These are phyloP conservation scores for Sideroxylon spinosum DNA, from an alignment of 179 eudicot species.

Conservation along the genomic window DNA sequence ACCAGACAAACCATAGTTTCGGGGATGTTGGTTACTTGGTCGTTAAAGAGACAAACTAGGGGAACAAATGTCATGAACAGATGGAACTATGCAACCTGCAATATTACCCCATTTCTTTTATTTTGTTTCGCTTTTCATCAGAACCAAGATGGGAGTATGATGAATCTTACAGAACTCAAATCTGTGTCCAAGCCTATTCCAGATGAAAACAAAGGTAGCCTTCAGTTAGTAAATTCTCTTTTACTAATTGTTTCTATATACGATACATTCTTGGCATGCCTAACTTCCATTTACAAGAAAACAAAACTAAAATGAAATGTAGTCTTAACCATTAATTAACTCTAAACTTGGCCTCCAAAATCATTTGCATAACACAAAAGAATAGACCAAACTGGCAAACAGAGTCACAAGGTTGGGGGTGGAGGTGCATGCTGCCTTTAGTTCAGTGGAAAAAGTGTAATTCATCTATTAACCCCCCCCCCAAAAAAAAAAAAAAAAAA, in stretches of 20 bases:
- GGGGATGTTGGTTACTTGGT: not conserved
- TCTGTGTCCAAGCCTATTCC: not conserved
- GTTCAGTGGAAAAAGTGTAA: too few species aligned
- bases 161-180: not conserved
- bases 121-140: not conserved
- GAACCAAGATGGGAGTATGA: not conserved
- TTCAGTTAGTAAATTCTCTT: not conserved
- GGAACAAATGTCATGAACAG: not conserved
- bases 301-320: not conserved
- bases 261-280: too few species aligned
- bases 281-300: too few species aligned
- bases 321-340: not conserved
- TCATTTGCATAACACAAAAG: not conserved
- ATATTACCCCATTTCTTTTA: not conserved
- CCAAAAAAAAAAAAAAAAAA: too few species aligned
- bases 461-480: too few species aligned
- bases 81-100: not conserved
- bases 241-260: not conserved
- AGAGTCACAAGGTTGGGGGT: too few species aligned
- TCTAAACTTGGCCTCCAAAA: not conserved
- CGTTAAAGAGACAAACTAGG: not conserved
- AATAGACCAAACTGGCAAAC: too few species aligned
- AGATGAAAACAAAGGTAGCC: not conserved
- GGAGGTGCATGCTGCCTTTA: too few species aligned
- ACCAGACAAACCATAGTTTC: not conserved